Evolutionary conservation across 78 protist genomes (phyloP).

Genomic region (Carpediemonas membranifera): DNA sequence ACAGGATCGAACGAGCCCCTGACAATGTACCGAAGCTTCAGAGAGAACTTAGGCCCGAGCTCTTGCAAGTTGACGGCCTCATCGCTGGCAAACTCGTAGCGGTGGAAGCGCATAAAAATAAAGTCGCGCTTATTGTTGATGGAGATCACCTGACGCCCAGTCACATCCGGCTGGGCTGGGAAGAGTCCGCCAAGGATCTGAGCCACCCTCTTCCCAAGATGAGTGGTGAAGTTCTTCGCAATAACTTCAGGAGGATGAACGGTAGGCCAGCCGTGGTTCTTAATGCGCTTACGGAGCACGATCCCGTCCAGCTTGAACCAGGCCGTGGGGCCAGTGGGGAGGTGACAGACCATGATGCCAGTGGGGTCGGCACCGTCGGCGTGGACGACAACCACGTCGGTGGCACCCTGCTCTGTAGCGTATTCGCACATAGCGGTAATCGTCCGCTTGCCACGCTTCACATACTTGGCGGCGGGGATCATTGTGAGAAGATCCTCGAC

Average conservation of each 20-base stretch:
- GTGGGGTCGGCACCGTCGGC: no score
- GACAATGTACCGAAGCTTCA: background rate
- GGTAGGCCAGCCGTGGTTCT: background rate
- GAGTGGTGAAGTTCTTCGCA: background rate
- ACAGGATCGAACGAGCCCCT: no score
- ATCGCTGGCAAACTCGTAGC: background rate
- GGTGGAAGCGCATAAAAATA: background rate
- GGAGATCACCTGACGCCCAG: background rate
- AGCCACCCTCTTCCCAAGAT: background rate
- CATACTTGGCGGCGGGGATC: no score
- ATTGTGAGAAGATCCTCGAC: no score
- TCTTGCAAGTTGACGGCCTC: background rate
- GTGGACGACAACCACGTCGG: no score
- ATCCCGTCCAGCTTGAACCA: background rate
- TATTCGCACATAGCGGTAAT: no score
- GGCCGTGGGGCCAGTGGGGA: background rate
- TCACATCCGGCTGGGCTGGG: no score
- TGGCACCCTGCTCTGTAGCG: no score
- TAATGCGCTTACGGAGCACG: background rate
- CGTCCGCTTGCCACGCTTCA: no score
- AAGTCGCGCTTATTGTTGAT: background rate
- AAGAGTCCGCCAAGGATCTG: no score
- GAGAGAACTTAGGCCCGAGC: background rate
- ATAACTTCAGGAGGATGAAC: background rate
- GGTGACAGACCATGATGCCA: no score